Base-by-base conservation (phyloP, 2,329 filamentous ascomycete genomes). In the Drechmeria coniospora region DNA sequence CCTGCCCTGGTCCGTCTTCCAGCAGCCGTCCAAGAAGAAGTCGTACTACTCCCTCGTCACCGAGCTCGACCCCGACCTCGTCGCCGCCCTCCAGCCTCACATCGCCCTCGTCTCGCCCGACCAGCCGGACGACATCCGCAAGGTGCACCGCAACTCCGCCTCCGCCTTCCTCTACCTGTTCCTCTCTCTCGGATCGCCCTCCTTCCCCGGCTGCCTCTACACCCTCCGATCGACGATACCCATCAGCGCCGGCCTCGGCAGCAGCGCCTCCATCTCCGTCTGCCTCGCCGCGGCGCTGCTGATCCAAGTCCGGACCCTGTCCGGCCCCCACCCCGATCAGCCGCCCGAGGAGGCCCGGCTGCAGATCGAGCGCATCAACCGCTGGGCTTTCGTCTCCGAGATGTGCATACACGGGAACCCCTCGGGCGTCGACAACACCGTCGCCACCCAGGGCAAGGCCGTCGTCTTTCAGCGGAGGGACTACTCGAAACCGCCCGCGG, bases 401-500 rank as follows among this genome's bases (percentile, higher is more conserved):
- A 79, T 95, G 73, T 90, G 84, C 54, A 94, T 95, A 36, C 90
- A 98, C 48, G 90, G 87, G 21, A 95, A 92, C 46, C 90, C 90
- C 1, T 93, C 83, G 0, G 90, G 90, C 0, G 82, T 98, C 23
- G 90, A 98, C 56, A 98, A 98, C 53, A 98, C 90, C 3, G 87
- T 98, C 16, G 69, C 87, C 9, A 80, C 86, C 9, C 81, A 92
- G 44, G 90, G 90, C 32, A 94, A 93, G 56, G 90, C 86, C 0
- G 84, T 98, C 2, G 63, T 95, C 3, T 98, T 92, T 57, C 78
- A 87, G 44, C 69, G 86, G 28, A 68, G 62, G 27, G 79, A 92
- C 47, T 82, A 86, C 50, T 62, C 62, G 32, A 77, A 78, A 46
- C 81, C 86, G 3, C 83, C 87, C 0, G 58, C 59, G 0, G 84